Base-by-base conservation (phyloP, 371 early-diverging fungal genomes). In the Sporodiniella umbellata region DNA sequence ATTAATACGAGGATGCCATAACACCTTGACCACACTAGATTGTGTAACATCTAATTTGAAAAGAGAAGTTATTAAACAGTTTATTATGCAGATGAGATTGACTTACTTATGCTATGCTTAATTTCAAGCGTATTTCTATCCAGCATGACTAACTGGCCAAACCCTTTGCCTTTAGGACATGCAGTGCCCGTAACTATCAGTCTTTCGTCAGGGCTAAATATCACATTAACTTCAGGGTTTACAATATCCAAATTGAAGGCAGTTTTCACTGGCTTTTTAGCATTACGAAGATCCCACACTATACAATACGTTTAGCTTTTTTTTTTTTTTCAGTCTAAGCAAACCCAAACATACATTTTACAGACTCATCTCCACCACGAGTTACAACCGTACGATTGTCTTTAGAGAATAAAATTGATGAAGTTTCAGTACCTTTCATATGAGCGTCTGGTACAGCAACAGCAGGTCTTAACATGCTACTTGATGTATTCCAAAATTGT, bases 211-310 rank as follows among this genome's bases (percentile, higher is more conserved):
- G 98, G 96, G 30, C 92, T 90, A 45, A 93, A 93, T 6, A 88
- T 82, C n/a, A 90, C 75, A 58, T 90, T 89, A n/a, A 85, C 77
- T 56, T 94, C 93, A 6, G 87, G 82, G 53, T 87, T 88, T n/a
- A 84, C 71, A 7, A 75, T 76, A 22, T 80, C 68, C 19, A 96
- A 58, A 35, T 83, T 71, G 6, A 75, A 67, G 0, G 78, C 81
- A n/a, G 65, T 60, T 0, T 78, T 68, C 1, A 94, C 64, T 0
- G 94, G 86, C 17, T 71, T 70, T 44, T 72, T 82, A 52, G 88
- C 66, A 18, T 86, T 84, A 45, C 98, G 79, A 14, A 90, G 56
- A 58, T 97, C 98, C 95, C 95, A 97, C 14, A 96, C 86, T 86
- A 64, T 22, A 23, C 19, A n/a, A 25, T 8, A 23, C 18, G 8